Evolutionary conservation across 257 asterid species (phyloP).

Genomic region (Scutellaria barbata): DNA sequence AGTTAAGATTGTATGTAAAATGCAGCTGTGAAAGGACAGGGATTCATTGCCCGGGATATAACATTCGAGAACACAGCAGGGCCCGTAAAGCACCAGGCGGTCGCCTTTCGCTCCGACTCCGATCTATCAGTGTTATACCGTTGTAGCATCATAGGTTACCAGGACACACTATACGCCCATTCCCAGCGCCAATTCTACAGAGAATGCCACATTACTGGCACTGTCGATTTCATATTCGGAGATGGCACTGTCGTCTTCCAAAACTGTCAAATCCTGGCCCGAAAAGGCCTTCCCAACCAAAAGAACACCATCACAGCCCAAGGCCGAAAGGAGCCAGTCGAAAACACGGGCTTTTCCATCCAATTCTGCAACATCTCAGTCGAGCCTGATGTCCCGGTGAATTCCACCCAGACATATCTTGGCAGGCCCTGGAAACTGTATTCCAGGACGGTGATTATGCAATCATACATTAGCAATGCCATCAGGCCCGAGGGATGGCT

Average conservation of each 20-base stretch:
- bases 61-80: slow-evolving; percentile 80
- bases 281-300: slow-evolving; percentile 58
- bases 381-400: slow-evolving; percentile 39
- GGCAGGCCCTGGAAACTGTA: slow-evolving; percentile 73
- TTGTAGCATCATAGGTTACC: slow-evolving; percentile 62
- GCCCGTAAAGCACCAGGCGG: slow-evolving; percentile 70
- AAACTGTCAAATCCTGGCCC: slow-evolving; percentile 56
- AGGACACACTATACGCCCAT: slow-evolving; percentile 70
- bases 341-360: slow-evolving; percentile 61
- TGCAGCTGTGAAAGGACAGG: slow-evolving; percentile 65
- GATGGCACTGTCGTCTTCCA: slow-evolving; percentile 65
- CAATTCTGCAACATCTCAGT: slow-evolving; percentile 59
- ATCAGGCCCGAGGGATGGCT: slow-evolving; percentile 68
- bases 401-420: slow-evolving; percentile 50
- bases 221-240: slow-evolving; percentile 79
- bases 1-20: not conserved
- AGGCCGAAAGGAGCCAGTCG: slow-evolving; percentile 46
- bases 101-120: slow-evolving; percentile 63
- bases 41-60: slow-evolving; percentile 68
- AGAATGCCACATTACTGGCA: slow-evolving; percentile 59
- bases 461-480: slow-evolving; percentile 48
- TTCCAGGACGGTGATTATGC: slow-evolving; percentile 65
- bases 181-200: slow-evolving; percentile 66
- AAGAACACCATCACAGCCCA: slow-evolving; percentile 77
- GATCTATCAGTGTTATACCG: slow-evolving; percentile 61